phyloP scores from a whole-genome alignment of 352 stramenopile genomes.

The Pythium coloratum region DNA sequence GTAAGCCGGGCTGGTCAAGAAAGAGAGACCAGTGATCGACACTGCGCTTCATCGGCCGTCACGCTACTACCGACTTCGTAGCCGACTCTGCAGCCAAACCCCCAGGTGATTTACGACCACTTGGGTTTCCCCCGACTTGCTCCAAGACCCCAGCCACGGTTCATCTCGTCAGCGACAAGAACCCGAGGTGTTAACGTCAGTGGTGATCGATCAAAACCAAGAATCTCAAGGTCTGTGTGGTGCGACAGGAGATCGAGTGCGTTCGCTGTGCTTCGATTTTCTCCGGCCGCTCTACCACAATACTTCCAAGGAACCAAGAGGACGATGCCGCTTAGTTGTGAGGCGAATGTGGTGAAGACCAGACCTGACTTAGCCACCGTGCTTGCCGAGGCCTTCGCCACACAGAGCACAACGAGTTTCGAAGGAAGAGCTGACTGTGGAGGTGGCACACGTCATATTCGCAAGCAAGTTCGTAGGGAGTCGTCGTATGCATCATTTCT shows the following conservation, averaged over 20 bases:
- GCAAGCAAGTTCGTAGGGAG: no score
- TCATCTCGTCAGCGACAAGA: neutral
- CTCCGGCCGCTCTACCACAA: conserved; percentile 6
- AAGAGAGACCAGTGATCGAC: neutral
- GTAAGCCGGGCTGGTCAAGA: neutral
- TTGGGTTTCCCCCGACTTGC: neutral
- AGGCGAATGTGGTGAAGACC: no score
- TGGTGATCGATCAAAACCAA: conserved; percentile 4
- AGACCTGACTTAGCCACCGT: no score
- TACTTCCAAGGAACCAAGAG: no score
- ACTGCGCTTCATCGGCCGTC: neutral
- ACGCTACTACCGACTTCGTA: neutral
- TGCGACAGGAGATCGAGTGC: neutral
- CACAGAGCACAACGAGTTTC: no score
- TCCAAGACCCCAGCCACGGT: neutral
- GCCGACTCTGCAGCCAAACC: neutral
- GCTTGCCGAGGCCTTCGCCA: no score
- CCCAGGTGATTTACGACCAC: conserved; percentile 1
- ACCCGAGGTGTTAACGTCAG: conserved; percentile 1
- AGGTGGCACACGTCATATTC: no score
- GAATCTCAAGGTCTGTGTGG: conserved; percentile 11
- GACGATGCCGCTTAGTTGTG: no score
- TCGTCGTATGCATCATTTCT: no score
- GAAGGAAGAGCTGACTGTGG: no score
- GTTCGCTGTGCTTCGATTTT: conserved; percentile 8